Base-by-base conservation (phyloP, 805 yeast species). In the Geotrichum ghanense region DNA sequence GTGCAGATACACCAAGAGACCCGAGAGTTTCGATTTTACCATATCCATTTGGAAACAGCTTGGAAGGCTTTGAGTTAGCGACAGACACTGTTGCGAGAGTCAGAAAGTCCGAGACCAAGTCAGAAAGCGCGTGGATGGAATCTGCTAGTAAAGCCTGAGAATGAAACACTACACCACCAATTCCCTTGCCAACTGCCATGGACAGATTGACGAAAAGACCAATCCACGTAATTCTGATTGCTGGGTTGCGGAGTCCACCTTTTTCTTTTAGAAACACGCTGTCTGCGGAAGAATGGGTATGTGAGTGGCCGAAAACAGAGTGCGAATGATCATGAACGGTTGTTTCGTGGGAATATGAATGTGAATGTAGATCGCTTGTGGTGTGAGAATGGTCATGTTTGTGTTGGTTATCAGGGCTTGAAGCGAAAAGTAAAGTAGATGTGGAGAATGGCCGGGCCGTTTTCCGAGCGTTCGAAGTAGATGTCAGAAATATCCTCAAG, bases 21-120 rank as follows among this genome's bases (percentile, higher is more conserved):
- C 98, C 97, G 25, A 89, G 72, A 2, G 96, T 82, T 66, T 92
- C 98, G 43, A 92, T 73, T 57, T 90, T 88, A 51, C 97, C 98
- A 61, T 79, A 86, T 1, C 97, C 98, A 44, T 80, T 68, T 1
- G 98, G 97, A 59, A 77, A 92, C 20, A 62, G 55, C 3, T 65
- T 58, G 25, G 75, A 73, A 7, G 90, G 82, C 6, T 74, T 66
- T 53, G 76, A 77, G 12, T 72, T 64, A 3, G 94, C 81, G 43
- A 83, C 78, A 25, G 84, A 79, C 19, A 92, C 96, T 1, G 97
- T 90, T 3, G 88, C 81, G 48, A 92, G 69, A 0, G 98, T 92
- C 53, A 92, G 68, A 41, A 90, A 75, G 63, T 92, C 98, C 6
- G 95, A 84, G 14, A 92, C 75, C 67, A 90, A 70, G 64, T 92